phyloP scores from a whole-genome alignment of 345 rosid species.

The Nephelium lappaceum region DNA sequence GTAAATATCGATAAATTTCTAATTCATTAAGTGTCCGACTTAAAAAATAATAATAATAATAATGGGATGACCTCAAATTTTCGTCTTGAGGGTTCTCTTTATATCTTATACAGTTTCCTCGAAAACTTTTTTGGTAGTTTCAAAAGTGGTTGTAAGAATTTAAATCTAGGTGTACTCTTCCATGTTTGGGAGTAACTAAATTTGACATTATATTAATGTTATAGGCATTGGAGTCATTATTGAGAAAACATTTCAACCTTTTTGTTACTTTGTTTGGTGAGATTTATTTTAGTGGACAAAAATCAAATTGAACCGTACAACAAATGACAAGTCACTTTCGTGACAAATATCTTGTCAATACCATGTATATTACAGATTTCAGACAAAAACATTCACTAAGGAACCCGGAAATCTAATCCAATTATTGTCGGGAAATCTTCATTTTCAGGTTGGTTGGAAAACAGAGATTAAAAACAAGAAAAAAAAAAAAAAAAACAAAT shows the following conservation, averaged over 20 bases:
- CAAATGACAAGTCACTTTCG: not conserved
- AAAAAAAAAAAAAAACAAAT: not conserved
- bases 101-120: too few species aligned
- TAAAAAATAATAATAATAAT: too few species aligned
- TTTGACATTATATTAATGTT: not conserved
- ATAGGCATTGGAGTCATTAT: not conserved
- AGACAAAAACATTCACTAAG: not conserved
- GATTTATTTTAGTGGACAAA: not conserved
- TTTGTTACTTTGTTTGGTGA: conserved; percentile 10
- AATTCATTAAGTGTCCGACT: too few species aligned
- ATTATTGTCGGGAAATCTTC: not conserved
- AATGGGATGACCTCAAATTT: too few species aligned
- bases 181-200: not conserved
- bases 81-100: too few species aligned
- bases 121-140: not conserved
- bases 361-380: too few species aligned
- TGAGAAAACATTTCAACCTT: conserved; percentile 27
- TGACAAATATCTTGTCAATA: not conserved
- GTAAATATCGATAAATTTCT: too few species aligned
- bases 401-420: not conserved
- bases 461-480: not conserved
- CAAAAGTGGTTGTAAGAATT: not conserved
- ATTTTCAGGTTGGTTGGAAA: not conserved
- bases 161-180: not conserved
- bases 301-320: not conserved